These are phyloP conservation scores for Vicia faba DNA, from an alignment of 306 rosid species.

Conservation along the genomic window DNA sequence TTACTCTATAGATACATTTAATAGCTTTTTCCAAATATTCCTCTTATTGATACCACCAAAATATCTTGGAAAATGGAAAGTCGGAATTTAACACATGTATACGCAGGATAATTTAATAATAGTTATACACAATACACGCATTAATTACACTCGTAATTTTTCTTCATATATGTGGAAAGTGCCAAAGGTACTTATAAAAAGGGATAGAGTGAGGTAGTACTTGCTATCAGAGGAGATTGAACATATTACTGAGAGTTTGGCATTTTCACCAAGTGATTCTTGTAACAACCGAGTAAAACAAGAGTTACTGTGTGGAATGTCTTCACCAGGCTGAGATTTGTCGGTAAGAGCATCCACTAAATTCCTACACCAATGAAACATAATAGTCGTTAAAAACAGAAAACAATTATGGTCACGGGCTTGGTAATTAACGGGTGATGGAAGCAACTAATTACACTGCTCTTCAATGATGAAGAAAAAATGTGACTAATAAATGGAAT, in stretches of 20 bases:
- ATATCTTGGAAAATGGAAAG: not conserved
- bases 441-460: conserved; percentile 18
- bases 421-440: not conserved
- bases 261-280: conserved; percentile 80
- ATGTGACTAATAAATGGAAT: not conserved
- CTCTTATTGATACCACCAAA: not conserved
- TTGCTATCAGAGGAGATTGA: conserved; percentile 66
- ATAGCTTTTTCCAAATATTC: not conserved
- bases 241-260: conserved; percentile 77
- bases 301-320: conserved; percentile 45
- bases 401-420: conserved; percentile 12
- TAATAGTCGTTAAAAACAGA: conserved; percentile 33
- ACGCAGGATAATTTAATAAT: not conserved
- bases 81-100: not conserved
- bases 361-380: conserved; percentile 58
- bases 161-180: not conserved
- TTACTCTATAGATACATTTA: conserved; percentile 5
- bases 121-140: not conserved
- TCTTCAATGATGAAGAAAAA: not conserved
- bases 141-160: not conserved
- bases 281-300: conserved; percentile 69
- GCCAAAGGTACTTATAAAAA: conserved; percentile 3
- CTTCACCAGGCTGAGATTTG: conserved; percentile 52
- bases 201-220: conserved; percentile 32
- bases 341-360: conserved; percentile 62